Conservation (phyloP, 208 protist species). For the Acanthamoeba castellanii region DNA sequence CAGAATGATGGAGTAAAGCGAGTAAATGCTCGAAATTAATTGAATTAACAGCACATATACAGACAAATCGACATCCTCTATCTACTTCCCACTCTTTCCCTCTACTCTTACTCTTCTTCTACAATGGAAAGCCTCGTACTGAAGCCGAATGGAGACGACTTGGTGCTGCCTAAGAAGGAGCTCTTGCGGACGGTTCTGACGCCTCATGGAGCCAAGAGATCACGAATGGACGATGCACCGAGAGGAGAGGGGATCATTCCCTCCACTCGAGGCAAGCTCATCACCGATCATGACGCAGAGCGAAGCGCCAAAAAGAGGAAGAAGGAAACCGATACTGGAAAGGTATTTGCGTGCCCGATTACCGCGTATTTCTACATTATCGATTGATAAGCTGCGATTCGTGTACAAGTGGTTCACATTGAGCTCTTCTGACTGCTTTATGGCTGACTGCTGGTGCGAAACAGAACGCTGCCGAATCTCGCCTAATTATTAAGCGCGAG, state of each 20-base stretch:
- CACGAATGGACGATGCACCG: slow-evolving; percentile 1
- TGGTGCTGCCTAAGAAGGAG: background rate
- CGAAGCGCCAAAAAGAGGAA: background rate
- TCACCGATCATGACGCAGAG: background rate
- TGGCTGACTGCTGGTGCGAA: background rate
- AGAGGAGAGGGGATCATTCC: background rate
- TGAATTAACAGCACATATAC: background rate
- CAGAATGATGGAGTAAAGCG: background rate
- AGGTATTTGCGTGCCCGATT: background rate
- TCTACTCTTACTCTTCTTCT: background rate
- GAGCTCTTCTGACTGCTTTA: background rate
- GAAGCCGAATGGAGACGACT: background rate
- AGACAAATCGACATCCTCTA: slow-evolving; percentile 28
- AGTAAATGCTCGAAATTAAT: slow-evolving; percentile 7
- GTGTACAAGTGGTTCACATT: too few relatives aligned
- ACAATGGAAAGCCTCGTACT: background rate
- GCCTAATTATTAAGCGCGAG: background rate
- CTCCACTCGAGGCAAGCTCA: background rate
- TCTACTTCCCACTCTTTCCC: background rate
- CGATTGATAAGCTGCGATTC: too few relatives aligned
- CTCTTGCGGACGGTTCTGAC: background rate
- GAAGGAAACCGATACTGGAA: background rate
- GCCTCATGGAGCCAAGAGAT: background rate
- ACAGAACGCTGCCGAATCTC: background rate
- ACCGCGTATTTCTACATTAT: too few relatives aligned